Evolutionary conservation across 1,284 basidiomycete species (phyloP).

Genomic region (Sutorius eximius): DNA sequence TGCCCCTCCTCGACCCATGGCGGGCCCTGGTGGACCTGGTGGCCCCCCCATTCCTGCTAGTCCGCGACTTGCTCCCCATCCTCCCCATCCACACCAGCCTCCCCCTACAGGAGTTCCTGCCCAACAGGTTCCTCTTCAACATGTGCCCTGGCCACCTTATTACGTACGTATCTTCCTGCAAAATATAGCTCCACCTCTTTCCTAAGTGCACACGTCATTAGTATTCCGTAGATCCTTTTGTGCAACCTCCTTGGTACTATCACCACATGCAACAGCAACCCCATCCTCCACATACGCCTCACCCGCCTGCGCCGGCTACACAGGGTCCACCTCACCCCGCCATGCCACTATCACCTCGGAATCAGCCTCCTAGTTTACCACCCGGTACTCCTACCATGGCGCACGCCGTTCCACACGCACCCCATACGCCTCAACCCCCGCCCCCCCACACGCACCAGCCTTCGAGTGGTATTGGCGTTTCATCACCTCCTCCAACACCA

Average conservation of each 20-base stretch:
- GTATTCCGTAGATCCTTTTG: slow-evolving; percentile 28
- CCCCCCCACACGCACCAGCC: slow-evolving; percentile 51
- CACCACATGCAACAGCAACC: slow-evolving; percentile 43
- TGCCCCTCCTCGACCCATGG: slow-evolving; percentile 54
- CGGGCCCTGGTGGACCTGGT: slow-evolving; percentile 51
- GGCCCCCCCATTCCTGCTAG: slow-evolving; percentile 58
- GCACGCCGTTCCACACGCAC: slow-evolving; percentile 50
- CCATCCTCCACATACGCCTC: slow-evolving; percentile 35
- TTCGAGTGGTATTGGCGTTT: slow-evolving; percentile 48
- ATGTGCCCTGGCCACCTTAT: slow-evolving; percentile 34
- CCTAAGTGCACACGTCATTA: slow-evolving; percentile 22
- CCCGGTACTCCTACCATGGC: slow-evolving; percentile 64
- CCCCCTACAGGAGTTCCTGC: slow-evolving; percentile 48
- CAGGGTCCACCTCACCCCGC: slow-evolving; percentile 44
- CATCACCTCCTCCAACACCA: slow-evolving; percentile 71
- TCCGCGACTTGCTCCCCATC: slow-evolving; percentile 62
- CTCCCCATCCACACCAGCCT: slow-evolving; percentile 46
- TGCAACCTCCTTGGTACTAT: slow-evolving; percentile 33
- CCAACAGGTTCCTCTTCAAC: slow-evolving; percentile 43
- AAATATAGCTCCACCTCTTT: slow-evolving; percentile 18
- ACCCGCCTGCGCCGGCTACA: slow-evolving; percentile 25
- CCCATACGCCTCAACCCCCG: slow-evolving; percentile 52
- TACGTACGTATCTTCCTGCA: slow-evolving; percentile 40
- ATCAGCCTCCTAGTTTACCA: slow-evolving; percentile 52
- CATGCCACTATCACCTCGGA: slow-evolving; percentile 66